Conservation (phyloP, 352 stramenopile species). For the Blastocystis hominis region DNA sequence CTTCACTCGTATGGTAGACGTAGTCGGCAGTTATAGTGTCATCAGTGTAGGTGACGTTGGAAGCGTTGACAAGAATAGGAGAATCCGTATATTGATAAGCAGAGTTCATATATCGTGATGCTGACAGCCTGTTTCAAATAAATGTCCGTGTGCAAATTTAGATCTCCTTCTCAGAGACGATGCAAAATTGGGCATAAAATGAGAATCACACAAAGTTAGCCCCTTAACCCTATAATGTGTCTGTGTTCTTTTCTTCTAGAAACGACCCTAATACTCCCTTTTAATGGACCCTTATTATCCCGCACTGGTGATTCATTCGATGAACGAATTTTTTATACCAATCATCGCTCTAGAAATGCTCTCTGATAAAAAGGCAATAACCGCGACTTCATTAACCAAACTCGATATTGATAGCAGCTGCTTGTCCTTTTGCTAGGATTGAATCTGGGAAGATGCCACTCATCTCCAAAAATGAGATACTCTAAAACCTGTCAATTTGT, state of each 20-base stretch:
- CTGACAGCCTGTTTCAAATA: slow-evolving; percentile 58
- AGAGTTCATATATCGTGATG: slow-evolving; percentile 50
- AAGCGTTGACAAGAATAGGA: slow-evolving; percentile 81
- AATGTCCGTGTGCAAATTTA: slow-evolving; percentile 45
- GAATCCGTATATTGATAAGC: slow-evolving; percentile 58
- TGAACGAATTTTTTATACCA: background rate
- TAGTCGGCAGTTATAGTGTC: slow-evolving; percentile 90
- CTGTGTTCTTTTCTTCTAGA: background rate
- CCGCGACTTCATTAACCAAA: too few relatives aligned
- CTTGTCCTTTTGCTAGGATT: too few relatives aligned
- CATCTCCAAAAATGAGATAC: too few relatives aligned
- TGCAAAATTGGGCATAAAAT: slow-evolving; percentile 44
- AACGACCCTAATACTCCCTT: background rate
- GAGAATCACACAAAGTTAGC: background rate
- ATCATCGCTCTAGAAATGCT: background rate
- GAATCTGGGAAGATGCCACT: too few relatives aligned
- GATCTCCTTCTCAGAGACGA: slow-evolving; percentile 42
- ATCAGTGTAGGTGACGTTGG: slow-evolving; percentile 87
- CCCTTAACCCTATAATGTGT: background rate
- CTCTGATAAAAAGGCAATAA: too few relatives aligned
- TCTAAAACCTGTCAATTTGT: too few relatives aligned
- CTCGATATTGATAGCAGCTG: too few relatives aligned
- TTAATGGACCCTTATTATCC: background rate
- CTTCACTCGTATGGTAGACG: slow-evolving; percentile 75
- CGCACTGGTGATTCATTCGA: background rate